Conservation (phyloP, 495 filamentous ascomycete genomes). For the Darksidea phi region DNA sequence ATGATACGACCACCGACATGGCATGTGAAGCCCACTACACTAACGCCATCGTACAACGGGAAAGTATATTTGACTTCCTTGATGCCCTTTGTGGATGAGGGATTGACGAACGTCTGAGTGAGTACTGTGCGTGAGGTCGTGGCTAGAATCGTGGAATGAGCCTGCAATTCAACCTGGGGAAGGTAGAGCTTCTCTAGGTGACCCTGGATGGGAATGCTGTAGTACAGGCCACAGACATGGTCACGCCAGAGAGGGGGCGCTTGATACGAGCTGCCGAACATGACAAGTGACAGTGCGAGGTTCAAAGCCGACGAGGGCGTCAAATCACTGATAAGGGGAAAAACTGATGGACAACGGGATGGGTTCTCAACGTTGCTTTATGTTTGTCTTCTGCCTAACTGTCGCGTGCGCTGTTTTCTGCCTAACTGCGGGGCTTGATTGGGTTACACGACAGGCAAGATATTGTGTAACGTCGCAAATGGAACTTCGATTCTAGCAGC, state of each 20-base stretch:
- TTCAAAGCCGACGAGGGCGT: too few relatives aligned
- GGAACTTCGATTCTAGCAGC: neutral
- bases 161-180: constrained; percentile 53
- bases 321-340: neutral
- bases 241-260: neutral
- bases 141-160: constrained; percentile 55
- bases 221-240: constrained; percentile 33
- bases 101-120: constrained; percentile 62
- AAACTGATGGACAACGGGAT: neutral
- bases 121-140: constrained; percentile 58
- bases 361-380: constrained; percentile 10
- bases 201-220: constrained; percentile 1
- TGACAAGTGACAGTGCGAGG: neutral
- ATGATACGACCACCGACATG: constrained; percentile 53
- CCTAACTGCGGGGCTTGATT: constrained; percentile 4
- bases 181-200: constrained; percentile 45
- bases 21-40: constrained; percentile 62
- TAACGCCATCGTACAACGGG: constrained; percentile 66
- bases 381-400: constrained; percentile 18
- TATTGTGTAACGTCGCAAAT: neutral
- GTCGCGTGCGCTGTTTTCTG: neutral
- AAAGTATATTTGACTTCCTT: constrained; percentile 61
- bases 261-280: neutral
- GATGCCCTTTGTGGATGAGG: constrained; percentile 46
- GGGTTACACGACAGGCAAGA: too few relatives aligned